Conservation (phyloP, 1,139 yeast species). For the Starmera stellimalicola region DNA sequence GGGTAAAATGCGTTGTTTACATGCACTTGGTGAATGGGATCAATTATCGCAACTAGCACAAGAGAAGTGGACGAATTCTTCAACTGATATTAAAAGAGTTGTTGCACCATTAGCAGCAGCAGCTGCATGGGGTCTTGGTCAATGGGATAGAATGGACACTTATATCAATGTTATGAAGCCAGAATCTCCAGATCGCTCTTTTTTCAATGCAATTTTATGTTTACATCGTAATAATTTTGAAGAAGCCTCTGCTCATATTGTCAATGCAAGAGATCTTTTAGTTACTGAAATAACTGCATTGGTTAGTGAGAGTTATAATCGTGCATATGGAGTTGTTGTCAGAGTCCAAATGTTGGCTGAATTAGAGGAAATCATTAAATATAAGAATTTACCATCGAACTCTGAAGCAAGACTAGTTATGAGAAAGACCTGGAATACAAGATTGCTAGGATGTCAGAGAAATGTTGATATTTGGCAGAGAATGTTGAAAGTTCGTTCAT, state of each 20-base stretch:
- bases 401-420: slow-evolving; percentile 70
- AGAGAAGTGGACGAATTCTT: slow-evolving; percentile 71
- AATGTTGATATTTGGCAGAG: slow-evolving; percentile 99
- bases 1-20: slow-evolving; percentile 97
- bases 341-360: slow-evolving; percentile 97
- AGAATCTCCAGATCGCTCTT: slow-evolving; percentile 91
- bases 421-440: slow-evolving; percentile 89
- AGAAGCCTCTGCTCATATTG: slow-evolving; percentile 71
- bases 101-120: slow-evolving; percentile 98
- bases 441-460: slow-evolving; percentile 88
- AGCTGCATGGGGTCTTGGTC: slow-evolving; percentile 98
- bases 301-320: slow-evolving; percentile 89
- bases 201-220: slow-evolving; percentile 82
- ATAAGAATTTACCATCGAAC: slow-evolving; percentile 75
- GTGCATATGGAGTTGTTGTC: slow-evolving; percentile 96
- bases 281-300: slow-evolving; percentile 92
- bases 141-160: slow-evolving; percentile 94
- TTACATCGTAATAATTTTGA: slow-evolving; percentile 81
- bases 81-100: slow-evolving; percentile 66
- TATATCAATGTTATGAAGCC: slow-evolving; percentile 84
- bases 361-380: slow-evolving; percentile 85
- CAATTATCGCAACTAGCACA: slow-evolving; percentile 78
- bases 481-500: slow-evolving; percentile 84
- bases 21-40: slow-evolving; percentile 98
- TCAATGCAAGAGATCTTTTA: slow-evolving; percentile 76